Conservation (phyloP, 345 rosid species). For the Lepidium sativum region DNA sequence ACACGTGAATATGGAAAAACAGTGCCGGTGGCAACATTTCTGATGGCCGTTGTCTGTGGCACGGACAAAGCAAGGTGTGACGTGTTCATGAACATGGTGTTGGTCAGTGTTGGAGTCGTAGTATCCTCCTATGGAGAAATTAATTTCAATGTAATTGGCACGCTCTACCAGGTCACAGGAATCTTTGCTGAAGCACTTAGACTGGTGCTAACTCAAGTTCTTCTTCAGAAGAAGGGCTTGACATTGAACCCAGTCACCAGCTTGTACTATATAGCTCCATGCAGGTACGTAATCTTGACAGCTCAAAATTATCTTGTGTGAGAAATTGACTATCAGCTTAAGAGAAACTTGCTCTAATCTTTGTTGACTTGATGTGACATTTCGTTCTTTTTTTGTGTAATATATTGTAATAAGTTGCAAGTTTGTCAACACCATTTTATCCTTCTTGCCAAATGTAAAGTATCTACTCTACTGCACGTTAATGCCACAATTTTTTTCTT, state of each 20-base stretch:
- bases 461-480: not conserved
- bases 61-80: conserved; percentile 90
- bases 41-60: conserved; percentile 80
- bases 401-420: not conserved
- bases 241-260: conserved; percentile 86
- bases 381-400: not conserved
- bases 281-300: conserved; percentile 56
- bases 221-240: conserved; percentile 87
- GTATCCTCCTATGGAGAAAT: conserved; percentile 94
- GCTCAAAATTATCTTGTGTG: not conserved
- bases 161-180: conserved; percentile 90
- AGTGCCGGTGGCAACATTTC: conserved; percentile 97
- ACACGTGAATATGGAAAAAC: conserved; percentile 28
- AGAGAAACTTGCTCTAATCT: not conserved
- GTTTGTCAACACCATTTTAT: not conserved
- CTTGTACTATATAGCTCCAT: conserved; percentile 92
- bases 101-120: conserved; percentile 95
- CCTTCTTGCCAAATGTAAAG: not conserved
- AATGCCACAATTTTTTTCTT: not conserved
- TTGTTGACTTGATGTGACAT: not conserved
- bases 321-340: not conserved
- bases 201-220: conserved; percentile 93
- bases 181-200: conserved; percentile 96
- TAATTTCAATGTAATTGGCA: conserved; percentile 81
- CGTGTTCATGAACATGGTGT: conserved; percentile 85